These are phyloP conservation scores for Akebia trifoliata DNA, from an alignment of 164 flowering plant genomes.

Conservation along the genomic window DNA sequence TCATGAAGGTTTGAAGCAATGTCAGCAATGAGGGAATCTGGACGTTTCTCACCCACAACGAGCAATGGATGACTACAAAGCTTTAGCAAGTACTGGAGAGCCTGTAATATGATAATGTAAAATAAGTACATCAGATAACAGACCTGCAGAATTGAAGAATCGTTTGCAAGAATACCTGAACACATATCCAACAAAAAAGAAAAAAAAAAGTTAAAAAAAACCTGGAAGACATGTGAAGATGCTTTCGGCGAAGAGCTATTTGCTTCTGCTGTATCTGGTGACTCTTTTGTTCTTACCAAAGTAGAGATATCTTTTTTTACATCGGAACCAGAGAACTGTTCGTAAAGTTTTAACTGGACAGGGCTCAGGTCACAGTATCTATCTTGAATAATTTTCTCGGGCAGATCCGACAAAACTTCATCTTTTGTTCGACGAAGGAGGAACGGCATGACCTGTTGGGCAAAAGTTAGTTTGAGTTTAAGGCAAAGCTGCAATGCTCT, in stretches of 20 bases:
- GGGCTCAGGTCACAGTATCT: constrained; percentile 93
- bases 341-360: constrained; percentile 85
- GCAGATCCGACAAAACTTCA: constrained; percentile 94
- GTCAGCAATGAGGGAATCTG: constrained; percentile 52
- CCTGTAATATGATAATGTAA: constrained; percentile 42
- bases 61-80: constrained; percentile 99
- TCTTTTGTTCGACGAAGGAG: constrained; percentile 96
- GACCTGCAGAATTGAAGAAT: neutral
- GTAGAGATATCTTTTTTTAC: constrained; percentile 71
- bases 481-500: neutral
- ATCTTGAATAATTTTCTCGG: constrained; percentile 97
- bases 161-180: neutral
- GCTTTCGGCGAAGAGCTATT: constrained; percentile 56
- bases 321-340: constrained; percentile 89
- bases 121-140: neutral
- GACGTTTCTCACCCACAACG: constrained; percentile 64
- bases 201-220: constrained; percentile 13
- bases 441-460: constrained; percentile 92
- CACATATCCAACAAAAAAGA: no score
- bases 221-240: constrained; percentile 97
- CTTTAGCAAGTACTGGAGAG: constrained; percentile 93
- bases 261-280: constrained; percentile 36
- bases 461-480: neutral
- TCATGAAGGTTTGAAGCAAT: constrained; percentile 72
- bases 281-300: constrained; percentile 48